phyloP scores from a whole-genome alignment of 2,329 filamentous ascomycete genomes.

The Hirsutella thompsonii region DNA sequence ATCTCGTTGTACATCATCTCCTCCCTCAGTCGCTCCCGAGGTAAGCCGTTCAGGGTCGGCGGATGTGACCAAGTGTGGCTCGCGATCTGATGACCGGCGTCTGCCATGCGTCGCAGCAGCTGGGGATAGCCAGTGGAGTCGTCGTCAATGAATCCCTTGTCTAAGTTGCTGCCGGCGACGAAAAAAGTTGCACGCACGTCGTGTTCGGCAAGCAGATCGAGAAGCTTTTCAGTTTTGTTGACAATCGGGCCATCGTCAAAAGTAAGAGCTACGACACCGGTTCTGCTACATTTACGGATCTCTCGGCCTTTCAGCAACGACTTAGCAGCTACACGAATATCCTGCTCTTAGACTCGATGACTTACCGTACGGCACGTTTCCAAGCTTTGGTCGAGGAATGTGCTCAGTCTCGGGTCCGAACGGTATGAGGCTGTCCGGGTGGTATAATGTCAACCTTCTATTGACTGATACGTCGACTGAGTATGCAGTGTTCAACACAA shows the following conservation, averaged over 20 bases:
- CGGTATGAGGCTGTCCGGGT: too few relatives aligned
- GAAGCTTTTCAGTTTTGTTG: conserved; percentile 21
- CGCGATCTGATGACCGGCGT: conserved; percentile 30
- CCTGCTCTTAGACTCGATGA: too few relatives aligned
- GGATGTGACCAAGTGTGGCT: conserved; percentile 33
- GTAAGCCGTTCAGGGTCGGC: conserved; percentile 25
- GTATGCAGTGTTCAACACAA: too few relatives aligned
- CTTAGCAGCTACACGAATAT: too few relatives aligned
- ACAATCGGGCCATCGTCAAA: conserved; percentile 33
- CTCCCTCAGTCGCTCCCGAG: conserved; percentile 16
- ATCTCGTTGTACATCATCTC: conserved; percentile 32
- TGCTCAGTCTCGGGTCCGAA: too few relatives aligned
- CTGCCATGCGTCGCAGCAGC: conserved; percentile 26
- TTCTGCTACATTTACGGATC: conserved; percentile 12
- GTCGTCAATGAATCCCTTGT: conserved; percentile 28
- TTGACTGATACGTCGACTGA: too few relatives aligned
- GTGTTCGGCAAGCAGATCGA: conserved; percentile 21
- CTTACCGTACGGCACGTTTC: too few relatives aligned
- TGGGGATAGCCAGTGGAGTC: conserved; percentile 17
- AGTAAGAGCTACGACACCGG: conserved; percentile 27
- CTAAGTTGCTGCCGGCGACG: conserved; percentile 26
- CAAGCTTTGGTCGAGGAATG: too few relatives aligned
- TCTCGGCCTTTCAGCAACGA: too few relatives aligned
- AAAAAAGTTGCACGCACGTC: conserved; percentile 27
- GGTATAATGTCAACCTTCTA: too few relatives aligned